Conservation (phyloP, 2,329 filamentous ascomycete genomes). For the Blastomyces emzantsi region DNA sequence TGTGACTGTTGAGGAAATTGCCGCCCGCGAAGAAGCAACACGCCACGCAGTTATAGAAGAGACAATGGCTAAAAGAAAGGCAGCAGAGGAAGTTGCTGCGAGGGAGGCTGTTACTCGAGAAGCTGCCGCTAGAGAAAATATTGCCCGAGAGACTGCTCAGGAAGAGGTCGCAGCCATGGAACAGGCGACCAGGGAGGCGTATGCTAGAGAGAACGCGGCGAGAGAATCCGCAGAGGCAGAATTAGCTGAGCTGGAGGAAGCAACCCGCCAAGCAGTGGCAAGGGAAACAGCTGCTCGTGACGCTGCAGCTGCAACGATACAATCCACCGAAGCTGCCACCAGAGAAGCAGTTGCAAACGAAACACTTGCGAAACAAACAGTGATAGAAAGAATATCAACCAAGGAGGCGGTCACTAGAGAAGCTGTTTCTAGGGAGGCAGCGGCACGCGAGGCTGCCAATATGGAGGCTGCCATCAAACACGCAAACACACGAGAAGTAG, state of each 20-base stretch:
- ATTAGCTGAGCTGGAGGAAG: constrained; percentile 5
- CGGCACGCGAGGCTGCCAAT: constrained; percentile 2
- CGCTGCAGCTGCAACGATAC: constrained; percentile 1
- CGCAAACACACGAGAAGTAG: constrained; percentile 7
- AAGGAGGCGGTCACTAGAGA: constrained; percentile 2
- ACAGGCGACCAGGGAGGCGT: constrained; percentile 44
- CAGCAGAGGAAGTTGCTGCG: constrained; percentile 12
- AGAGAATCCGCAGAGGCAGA: constrained; percentile 25
- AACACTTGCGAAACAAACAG: background rate
- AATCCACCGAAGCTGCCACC: constrained; percentile 1
- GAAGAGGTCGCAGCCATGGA: constrained; percentile 39
- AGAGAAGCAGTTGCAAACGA: constrained; percentile 2
- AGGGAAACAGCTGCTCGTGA: constrained; percentile 9
- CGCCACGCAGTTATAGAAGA: constrained; percentile 12
- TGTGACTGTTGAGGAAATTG: constrained; percentile 6
- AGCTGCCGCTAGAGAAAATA: constrained; percentile 26
- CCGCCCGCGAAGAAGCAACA: constrained; percentile 17
- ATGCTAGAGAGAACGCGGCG: constrained; percentile 26
- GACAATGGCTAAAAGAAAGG: constrained; percentile 13
- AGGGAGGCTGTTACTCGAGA: constrained; percentile 10
- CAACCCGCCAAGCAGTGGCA: background rate
- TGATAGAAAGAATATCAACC: constrained; percentile 3
- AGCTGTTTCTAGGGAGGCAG: constrained; percentile 6
- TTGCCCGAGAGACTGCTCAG: constrained; percentile 26
- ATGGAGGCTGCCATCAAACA: constrained; percentile 7